phyloP scores from a whole-genome alignment of 129 eudicot species.

The Solidago caesia region DNA sequence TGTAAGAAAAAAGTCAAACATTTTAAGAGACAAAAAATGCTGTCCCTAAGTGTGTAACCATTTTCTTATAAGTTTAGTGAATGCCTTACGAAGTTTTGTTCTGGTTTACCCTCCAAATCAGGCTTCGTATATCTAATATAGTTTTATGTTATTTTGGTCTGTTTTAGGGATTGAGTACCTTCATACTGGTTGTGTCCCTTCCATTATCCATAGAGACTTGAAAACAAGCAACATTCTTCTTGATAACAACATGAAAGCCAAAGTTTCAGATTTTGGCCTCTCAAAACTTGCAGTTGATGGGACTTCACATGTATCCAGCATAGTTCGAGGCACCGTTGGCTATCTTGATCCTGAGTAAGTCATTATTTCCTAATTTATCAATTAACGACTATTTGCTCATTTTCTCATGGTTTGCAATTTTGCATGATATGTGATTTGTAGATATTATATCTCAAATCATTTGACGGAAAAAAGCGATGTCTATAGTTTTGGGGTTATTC shows the following conservation, averaged over 20 bases:
- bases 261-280: constrained; percentile 99
- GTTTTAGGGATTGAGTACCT: constrained; percentile 93
- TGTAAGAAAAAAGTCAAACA: not conserved
- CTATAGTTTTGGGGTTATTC: constrained; percentile 95
- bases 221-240: constrained; percentile 96
- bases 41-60: not conserved
- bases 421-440: constrained; percentile 32
- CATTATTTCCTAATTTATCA: not conserved
- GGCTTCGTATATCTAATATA: not conserved
- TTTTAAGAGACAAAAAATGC: not conserved
- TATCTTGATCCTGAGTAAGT: constrained; percentile 97
- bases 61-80: not conserved
- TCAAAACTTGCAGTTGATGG: constrained; percentile 95
- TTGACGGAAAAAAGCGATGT: constrained; percentile 93
- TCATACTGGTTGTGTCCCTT: constrained; percentile 95
- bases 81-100: not conserved
- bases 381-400: not conserved
- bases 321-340: constrained; percentile 96
- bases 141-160: constrained; percentile 8
- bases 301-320: constrained; percentile 95
- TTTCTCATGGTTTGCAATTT: not conserved
- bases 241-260: constrained; percentile 88
- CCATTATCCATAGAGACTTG: constrained; percentile 90
- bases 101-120: not conserved
- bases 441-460: constrained; percentile 96